phyloP scores from a whole-genome alignment of 2,329 filamentous ascomycete species.

The Cercospora janseana region DNA sequence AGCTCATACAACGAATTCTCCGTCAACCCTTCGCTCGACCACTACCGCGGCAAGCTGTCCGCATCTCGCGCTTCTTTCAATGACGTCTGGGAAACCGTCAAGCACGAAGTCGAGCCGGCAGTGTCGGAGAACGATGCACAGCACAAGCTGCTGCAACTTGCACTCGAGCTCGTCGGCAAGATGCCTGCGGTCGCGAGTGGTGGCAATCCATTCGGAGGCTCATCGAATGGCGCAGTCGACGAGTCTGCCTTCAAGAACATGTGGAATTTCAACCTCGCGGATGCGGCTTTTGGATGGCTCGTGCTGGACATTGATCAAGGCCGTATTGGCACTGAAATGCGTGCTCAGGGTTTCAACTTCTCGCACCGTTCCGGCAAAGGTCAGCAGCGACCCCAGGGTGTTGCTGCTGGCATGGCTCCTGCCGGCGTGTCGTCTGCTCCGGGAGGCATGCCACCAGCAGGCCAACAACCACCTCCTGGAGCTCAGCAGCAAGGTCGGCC shows the following conservation, averaged over 20 bases:
- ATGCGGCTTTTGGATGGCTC: constrained; percentile 94
- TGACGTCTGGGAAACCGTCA: constrained; percentile 99
- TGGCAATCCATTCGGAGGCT: constrained; percentile 91
- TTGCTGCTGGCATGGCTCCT: constrained; percentile 40
- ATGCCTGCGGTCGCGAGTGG: constrained; percentile 95
- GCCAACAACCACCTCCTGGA: constrained; percentile 36
- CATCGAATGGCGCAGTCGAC: constrained; percentile 82
- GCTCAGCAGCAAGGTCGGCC: constrained; percentile 40
- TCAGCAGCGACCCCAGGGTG: constrained; percentile 42
- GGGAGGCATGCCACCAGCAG: constrained; percentile 41
- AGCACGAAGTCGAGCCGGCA: constrained; percentile 89
- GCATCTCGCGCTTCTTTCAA: constrained; percentile 98
- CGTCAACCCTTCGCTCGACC: constrained; percentile 94
- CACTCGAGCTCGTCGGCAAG: constrained; percentile 90
- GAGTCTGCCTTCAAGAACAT: constrained; percentile 99
- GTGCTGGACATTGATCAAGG: constrained; percentile 94
- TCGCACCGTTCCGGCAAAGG: constrained; percentile 85
- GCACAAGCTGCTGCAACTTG: constrained; percentile 86
- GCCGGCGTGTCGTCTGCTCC: constrained; percentile 40
- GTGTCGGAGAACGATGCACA: constrained; percentile 92
- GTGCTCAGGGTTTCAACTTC: constrained; percentile 98
- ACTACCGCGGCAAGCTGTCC: constrained; percentile 96
- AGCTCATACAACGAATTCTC: constrained; percentile 99
- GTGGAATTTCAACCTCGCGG: constrained; percentile 99
- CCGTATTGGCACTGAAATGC: constrained; percentile 96